Percentiles rank a stretch among this genome's conserved stretches.
Conservation (phyloP, 768 basidiomycete species). For the Kwoniella mangroviensis region DNA sequence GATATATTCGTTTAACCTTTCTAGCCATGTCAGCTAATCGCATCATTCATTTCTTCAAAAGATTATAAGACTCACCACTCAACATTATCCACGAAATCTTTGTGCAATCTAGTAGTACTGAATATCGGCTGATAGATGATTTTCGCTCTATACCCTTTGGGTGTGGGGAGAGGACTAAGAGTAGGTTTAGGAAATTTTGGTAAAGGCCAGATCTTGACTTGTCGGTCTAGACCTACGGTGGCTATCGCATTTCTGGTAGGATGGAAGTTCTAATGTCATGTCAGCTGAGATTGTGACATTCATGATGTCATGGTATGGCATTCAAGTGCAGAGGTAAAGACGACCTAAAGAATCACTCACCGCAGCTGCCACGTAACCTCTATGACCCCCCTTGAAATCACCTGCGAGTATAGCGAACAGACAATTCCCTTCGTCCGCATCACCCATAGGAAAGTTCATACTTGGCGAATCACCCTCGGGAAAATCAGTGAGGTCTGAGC, state of each 20-base stretch:
- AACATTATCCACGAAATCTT: constrained; percentile 26
- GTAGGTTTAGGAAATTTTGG: constrained; percentile 23
- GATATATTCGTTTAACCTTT: constrained; percentile 28
- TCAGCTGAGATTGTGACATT: too few species aligned
- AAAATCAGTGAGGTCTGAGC: constrained; percentile 3
- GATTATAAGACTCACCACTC: constrained; percentile 30
- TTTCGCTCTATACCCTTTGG: constrained; percentile 29
- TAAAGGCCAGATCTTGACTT: constrained; percentile 38
- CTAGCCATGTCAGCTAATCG: neutral
- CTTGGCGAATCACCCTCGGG: constrained; percentile 2
- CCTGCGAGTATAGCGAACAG: constrained; percentile 31
- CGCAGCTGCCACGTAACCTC: constrained; percentile 16
- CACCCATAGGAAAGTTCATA: constrained; percentile 35
- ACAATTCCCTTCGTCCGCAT: constrained; percentile 38
- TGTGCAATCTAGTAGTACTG: constrained; percentile 29
- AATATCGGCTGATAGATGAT: constrained; percentile 32
- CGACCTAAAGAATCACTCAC: constrained; percentile 12
- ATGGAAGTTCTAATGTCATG: constrained; percentile 25
- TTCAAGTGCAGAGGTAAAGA: too few species aligned
- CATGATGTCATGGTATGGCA: too few species aligned
- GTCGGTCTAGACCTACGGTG: constrained; percentile 26
- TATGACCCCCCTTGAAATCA: constrained; percentile 34
- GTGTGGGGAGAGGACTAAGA: constrained; percentile 4
- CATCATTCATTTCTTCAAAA: neutral
- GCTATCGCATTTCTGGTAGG: constrained; percentile 28